Evolutionary conservation across 2,329 filamentous ascomycete species (phyloP).

Genomic region (Rhexocercosporidium sp.): DNA sequence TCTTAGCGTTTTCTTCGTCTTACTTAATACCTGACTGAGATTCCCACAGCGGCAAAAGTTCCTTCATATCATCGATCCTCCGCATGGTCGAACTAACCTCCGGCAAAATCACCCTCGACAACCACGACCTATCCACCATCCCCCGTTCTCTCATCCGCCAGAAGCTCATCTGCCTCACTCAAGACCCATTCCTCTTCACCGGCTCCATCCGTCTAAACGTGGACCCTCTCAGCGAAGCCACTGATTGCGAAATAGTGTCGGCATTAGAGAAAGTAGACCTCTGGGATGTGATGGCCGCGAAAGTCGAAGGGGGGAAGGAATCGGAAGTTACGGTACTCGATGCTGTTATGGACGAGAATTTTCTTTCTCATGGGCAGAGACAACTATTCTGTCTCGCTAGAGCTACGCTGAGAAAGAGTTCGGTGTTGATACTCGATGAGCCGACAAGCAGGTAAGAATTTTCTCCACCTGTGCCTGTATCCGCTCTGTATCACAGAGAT

Average conservation of each 20-base stretch:
- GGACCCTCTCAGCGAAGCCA: constrained; percentile 45
- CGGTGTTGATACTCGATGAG: constrained; percentile 44
- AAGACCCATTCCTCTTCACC: constrained; percentile 49
- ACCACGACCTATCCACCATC: constrained; percentile 31
- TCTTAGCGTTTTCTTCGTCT: background rate
- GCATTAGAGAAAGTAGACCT: constrained; percentile 76
- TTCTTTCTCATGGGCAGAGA: constrained; percentile 50
- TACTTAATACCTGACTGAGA: background rate
- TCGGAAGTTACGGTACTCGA: background rate
- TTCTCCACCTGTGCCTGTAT: no score
- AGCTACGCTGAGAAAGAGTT: constrained; percentile 44
- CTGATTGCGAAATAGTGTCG: constrained; percentile 74
- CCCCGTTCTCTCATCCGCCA: constrained; percentile 47
- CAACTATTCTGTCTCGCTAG: constrained; percentile 55
- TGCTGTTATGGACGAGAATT: constrained; percentile 17
- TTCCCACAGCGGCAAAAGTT: constrained; percentile 48
- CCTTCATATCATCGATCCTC: constrained; percentile 52
- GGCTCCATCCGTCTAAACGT: constrained; percentile 40
- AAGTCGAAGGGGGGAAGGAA: constrained; percentile 4
- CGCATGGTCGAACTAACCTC: constrained; percentile 81
- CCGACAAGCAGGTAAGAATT: constrained; percentile 34
- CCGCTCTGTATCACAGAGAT: background rate
- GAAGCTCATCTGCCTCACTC: constrained; percentile 49
- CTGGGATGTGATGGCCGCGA: constrained; percentile 39
- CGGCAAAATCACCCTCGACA: constrained; percentile 43